phyloP scores from a whole-genome alignment of 805 yeast species.

The Debaryomyces tyrocola region DNA sequence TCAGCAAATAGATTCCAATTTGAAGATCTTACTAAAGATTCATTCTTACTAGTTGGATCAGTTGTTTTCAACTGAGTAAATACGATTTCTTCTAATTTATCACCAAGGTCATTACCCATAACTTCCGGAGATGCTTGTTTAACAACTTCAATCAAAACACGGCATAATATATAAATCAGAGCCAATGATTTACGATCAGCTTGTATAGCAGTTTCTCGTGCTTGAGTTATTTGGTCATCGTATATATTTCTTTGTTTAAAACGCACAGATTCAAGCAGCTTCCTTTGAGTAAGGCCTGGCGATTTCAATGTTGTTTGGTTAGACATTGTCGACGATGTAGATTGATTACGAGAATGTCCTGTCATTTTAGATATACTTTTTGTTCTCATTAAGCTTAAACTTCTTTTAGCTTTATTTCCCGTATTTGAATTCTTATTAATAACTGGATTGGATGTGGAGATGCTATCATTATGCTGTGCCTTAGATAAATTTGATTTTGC shows the following conservation, averaged over 20 bases:
- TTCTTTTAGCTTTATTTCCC: slow-evolving; percentile 31
- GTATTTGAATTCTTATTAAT: slow-evolving; percentile 11
- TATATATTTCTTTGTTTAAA: slow-evolving; percentile 22
- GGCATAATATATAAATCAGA: slow-evolving; percentile 82
- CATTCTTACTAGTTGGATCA: slow-evolving; percentile 68
- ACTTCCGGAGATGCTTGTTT: slow-evolving; percentile 77
- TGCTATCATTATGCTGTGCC: slow-evolving; percentile 6
- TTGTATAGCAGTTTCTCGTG: slow-evolving; percentile 70
- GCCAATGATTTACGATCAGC: slow-evolving; percentile 87
- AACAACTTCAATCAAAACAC: slow-evolving; percentile 90
- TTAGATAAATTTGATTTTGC: slow-evolving; percentile 45
- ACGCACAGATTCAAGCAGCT: slow-evolving; percentile 15
- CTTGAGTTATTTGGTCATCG: slow-evolving; percentile 36
- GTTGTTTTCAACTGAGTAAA: slow-evolving; percentile 86
- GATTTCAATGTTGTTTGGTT: slow-evolving; percentile 14
- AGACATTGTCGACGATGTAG: slow-evolving; percentile 41
- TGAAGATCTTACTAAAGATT: slow-evolving; percentile 75
- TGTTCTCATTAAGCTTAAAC: slow-evolving; percentile 40
- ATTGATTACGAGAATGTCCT: slow-evolving; percentile 49
- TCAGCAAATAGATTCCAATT: slow-evolving; percentile 94
- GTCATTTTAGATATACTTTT: slow-evolving; percentile 37
- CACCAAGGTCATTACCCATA: slow-evolving; percentile 75
- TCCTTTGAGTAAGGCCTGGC: slow-evolving; percentile 8
- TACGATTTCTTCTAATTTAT: slow-evolving; percentile 87
- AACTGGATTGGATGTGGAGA: slow-evolving; percentile 11